Conservation (phyloP, 202 grass and related monocot genomes). For the Cymbopogon flexuosus region DNA sequence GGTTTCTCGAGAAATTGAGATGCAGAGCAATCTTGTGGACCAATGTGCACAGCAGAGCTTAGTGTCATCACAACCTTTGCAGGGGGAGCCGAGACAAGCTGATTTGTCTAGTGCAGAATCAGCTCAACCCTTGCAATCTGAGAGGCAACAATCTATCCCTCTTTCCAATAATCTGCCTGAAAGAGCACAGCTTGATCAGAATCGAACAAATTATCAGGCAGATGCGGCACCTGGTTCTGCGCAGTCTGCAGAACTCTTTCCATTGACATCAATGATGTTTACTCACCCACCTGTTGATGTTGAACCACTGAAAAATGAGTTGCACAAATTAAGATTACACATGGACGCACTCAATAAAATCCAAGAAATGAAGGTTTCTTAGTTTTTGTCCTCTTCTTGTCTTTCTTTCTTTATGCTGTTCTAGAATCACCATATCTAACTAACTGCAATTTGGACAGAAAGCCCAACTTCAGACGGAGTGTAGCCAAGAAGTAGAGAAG, state of each 20-base stretch:
- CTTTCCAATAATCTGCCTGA: constrained; percentile 21
- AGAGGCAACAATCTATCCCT: constrained; percentile 14
- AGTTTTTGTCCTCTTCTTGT: not conserved
- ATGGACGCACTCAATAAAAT: constrained; percentile 51
- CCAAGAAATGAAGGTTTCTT: constrained; percentile 56
- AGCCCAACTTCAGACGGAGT: too few relatives aligned
- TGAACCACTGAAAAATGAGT: constrained; percentile 85
- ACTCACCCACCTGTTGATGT: constrained; percentile 45
- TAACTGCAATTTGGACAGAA: too few relatives aligned
- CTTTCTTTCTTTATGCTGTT: constrained; percentile 10
- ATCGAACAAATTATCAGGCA: constrained; percentile 23
- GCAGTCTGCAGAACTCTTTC: constrained; percentile 55
- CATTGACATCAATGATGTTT: constrained; percentile 52
- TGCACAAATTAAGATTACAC: constrained; percentile 57
- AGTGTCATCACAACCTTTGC: constrained; percentile 20
- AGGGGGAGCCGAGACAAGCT: constrained; percentile 6
- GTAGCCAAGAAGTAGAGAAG: constrained; percentile 66
- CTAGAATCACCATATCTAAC: constrained; percentile 12
- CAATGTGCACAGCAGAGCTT: constrained; percentile 28
- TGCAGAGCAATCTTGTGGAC: constrained; percentile 1
- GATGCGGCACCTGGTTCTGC: constrained; percentile 12
- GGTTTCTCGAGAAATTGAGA: constrained; percentile 31
- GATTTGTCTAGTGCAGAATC: constrained; percentile 10
- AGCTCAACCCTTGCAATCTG: constrained; percentile 28
- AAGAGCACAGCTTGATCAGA: constrained; percentile 32